A percentile compares a stretch with the other conserved stretches of the same genome.
These are phyloP conservation scores for Sugiyamaella smithiae DNA, from an alignment of 805 yeast species.

Conservation along the genomic window DNA sequence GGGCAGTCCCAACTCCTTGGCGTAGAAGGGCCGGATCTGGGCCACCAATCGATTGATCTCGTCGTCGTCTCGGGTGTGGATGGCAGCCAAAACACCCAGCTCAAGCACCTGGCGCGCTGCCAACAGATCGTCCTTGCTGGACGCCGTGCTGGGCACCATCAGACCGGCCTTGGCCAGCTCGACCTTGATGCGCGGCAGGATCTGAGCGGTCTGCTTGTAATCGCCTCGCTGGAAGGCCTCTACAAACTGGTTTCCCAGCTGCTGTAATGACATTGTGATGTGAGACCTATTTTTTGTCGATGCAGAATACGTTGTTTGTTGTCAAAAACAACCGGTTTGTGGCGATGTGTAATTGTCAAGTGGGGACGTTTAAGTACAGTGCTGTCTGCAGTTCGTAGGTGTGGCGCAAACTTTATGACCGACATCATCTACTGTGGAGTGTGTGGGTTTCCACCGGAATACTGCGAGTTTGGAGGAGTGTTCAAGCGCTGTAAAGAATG, in stretches of 20 bases:
- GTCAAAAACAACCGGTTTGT: too few species aligned
- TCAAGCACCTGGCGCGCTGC: conserved; percentile 83
- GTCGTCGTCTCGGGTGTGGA: conserved; percentile 58
- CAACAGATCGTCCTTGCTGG: conserved; percentile 54
- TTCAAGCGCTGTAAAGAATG: conserved; percentile 81
- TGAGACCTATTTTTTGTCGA: too few species aligned
- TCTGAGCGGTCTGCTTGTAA: conserved; percentile 55
- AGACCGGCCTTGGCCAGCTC: conserved; percentile 75
- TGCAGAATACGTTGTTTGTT: too few species aligned
- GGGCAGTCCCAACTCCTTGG: conserved; percentile 38
- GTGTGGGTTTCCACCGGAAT: conserved; percentile 84
- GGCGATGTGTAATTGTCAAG: too few species aligned
- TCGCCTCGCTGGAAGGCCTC: conserved; percentile 59
- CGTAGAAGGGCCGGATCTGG: conserved; percentile 77
- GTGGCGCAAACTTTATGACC: too few species aligned
- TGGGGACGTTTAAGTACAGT: too few species aligned
- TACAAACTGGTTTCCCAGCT: conserved; percentile 67
- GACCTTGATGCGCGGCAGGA: conserved; percentile 71
- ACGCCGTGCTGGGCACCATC: conserved; percentile 58
- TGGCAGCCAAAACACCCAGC: conserved; percentile 78
- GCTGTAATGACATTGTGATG: conserved; percentile 51
- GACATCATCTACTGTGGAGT: conserved; percentile 85
- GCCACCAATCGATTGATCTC: conserved; percentile 70
- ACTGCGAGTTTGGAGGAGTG: conserved; percentile 85
- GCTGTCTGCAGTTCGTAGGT: too few species aligned